Evolutionary conservation across 1,284 basidiomycete species (phyloP), one percentile per base, ranked within the genome.

Genomic region (Puccinia triticina): DNA sequence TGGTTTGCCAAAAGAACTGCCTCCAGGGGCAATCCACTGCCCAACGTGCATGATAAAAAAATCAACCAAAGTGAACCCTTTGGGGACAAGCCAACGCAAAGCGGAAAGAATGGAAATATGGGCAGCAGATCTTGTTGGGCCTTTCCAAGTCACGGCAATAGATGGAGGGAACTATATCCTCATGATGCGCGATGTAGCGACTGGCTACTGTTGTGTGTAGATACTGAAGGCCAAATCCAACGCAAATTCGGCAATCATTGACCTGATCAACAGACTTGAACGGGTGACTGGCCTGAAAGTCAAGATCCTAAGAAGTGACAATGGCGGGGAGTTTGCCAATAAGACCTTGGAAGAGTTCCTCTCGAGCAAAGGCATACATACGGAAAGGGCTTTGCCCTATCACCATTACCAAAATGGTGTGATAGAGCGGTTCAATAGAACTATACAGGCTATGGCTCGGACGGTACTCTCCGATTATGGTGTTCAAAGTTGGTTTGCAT

Each of bases 381-480:
- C 46, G 1, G 67, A 72, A 32, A 34, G 18, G 5, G n/a, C 66
- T 0, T 2, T 79, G 18, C 77, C 77, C 0, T 79, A 79, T 34
- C 61, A 79, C 10, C 77, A 79, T 29, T 32, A 79, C 14, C 77
- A 79, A 37, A 69, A 59, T 46, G 77, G 77, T 14, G 1, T 34
- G 26, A 46, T 71, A 1, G 77, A 79, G 32, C 23, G 67, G 1
- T 71, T 40, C 46, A 79, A 71, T 23, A 21, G 53, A 7, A 79
- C 53, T 0, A 18, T 79, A 0, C 4, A 26, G 4, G 53, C 40
- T 16, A 71, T 79, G 67, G 66, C 21, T 0, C 21, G 77, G 11
- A 72, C 77, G 10, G 21, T 71, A 14, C 34, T 79, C 0, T n/a
- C 59, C n/a, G n/a, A n/a, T n/a, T n/a, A n/a, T n/a, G n/a, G n/a